Evolutionary conservation across 2,329 filamentous ascomycete species (phyloP).

Genomic region (Emmonsiellopsis sp.): DNA sequence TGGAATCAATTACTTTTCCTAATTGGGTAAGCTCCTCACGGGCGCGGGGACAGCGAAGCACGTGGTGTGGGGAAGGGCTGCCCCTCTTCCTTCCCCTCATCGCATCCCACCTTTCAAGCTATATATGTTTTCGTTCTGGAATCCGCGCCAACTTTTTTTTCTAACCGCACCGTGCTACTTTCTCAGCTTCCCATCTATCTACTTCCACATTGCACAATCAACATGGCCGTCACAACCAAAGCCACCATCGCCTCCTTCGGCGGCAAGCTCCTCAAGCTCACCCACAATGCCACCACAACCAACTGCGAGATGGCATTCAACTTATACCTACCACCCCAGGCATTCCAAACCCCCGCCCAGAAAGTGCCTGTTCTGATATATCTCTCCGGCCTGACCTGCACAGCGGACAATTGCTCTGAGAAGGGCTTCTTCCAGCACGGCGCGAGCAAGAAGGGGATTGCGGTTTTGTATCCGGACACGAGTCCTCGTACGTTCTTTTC

Average conservation of each 20-base stretch:
- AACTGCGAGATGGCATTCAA: slow-evolving; percentile 87
- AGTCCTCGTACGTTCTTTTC: slow-evolving; percentile 58
- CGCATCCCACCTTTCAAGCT: not conserved
- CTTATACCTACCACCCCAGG: slow-evolving; percentile 75
- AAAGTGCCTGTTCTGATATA: slow-evolving; percentile 84
- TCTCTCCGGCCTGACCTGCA: slow-evolving; percentile 89
- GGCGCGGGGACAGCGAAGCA: too few relatives aligned
- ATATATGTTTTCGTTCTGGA: not conserved
- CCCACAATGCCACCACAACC: slow-evolving; percentile 69
- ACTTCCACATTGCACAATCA: not conserved
- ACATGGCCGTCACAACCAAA: slow-evolving; percentile 80
- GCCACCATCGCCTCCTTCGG: slow-evolving; percentile 86
- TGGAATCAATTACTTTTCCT: too few relatives aligned
- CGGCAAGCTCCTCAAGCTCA: slow-evolving; percentile 89
- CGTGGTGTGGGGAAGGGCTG: too few relatives aligned
- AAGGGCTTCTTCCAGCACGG: slow-evolving; percentile 85
- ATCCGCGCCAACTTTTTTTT: not conserved
- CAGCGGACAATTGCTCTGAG: slow-evolving; percentile 68
- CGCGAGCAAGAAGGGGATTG: slow-evolving; percentile 72
- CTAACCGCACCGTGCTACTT: too few relatives aligned
- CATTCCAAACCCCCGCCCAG: slow-evolving; percentile 41
- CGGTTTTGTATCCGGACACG: slow-evolving; percentile 92
- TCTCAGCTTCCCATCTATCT: not conserved
- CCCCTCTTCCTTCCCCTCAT: too few relatives aligned
- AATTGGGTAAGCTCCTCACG: too few relatives aligned